Conservation (phyloP, 306 rosid genomes). For the Cucurbita maxima region DNA sequence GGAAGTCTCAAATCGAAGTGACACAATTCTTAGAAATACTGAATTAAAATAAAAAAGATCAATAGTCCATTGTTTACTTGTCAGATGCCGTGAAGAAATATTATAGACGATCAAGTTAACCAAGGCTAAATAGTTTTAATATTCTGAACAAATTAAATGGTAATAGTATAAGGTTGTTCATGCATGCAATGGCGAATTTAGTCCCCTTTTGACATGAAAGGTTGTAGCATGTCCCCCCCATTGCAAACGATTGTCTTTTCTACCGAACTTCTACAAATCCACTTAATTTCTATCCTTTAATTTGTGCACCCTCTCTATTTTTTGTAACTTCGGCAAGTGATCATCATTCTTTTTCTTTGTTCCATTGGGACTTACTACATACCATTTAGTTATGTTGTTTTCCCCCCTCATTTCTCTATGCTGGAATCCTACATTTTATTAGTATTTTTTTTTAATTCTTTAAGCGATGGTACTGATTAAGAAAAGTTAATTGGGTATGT, state of each 20-base stretch:
- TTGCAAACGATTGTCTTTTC: not conserved
- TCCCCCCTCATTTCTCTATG: not conserved
- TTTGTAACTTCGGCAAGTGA: not conserved
- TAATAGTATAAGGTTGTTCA: not conserved
- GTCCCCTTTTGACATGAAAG: not conserved
- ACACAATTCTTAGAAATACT: too few species aligned
- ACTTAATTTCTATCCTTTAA: not conserved
- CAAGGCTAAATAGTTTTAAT: too few species aligned
- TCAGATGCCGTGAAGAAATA: too few species aligned
- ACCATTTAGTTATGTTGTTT: not conserved
- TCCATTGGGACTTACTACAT: not conserved
- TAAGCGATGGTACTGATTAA: not conserved
- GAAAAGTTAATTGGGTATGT: not conserved
- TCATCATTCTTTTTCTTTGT: not conserved
- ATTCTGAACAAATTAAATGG: too few species aligned
- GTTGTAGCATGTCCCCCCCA: not conserved
- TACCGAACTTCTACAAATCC: not conserved
- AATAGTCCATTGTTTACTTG: too few species aligned
- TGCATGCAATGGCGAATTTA: not conserved
- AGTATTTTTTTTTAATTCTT: too few species aligned
- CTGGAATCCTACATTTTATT: not conserved
- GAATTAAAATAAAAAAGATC: too few species aligned
- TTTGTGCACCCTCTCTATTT: not conserved
- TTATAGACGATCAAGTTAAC: too few species aligned
- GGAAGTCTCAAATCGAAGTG: too few species aligned